Evolutionary conservation across 495 filamentous ascomycete species (phyloP), one percentile per base, ranked within the genome.

Genomic region (Pseudomonodictys pantanalensis): DNA sequence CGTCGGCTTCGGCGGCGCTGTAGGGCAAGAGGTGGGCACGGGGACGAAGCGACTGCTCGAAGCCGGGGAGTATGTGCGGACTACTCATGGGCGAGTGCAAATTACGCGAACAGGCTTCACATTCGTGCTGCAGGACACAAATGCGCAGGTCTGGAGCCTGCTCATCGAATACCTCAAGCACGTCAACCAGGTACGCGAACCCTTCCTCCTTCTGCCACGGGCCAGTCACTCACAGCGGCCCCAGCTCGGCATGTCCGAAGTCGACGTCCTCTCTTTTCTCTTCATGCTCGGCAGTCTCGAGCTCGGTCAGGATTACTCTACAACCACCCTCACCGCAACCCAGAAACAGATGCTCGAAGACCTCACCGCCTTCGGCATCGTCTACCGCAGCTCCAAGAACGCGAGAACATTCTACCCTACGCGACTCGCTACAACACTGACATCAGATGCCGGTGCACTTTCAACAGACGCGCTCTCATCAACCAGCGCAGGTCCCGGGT

Each of bases 201-300:
- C 10, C 10, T 38, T 20, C 24, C 18, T 1, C 26, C 26, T 42
- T 18, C 38, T 33, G 8, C 8, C 28, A 4, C 15, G 1, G 18
- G 8, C 12, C 41, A n/a, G 11, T 45, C 46, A 49, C 51, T 20
- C 1, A 45, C 11, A 30, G 3, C 11, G n/a, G 30, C 1, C 6
- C 17, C 56, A 79, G 69, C 81, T 91, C 39, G 79, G 81, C 20
- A 89, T 95, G 83, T 89, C 95, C 55, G 84, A 83, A 56, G 89
- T 96, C 48, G 95, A 97, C 65, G 88, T 97, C 66, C 86, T 98
- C 32, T 90, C 89, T 18, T 98, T 98, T 68, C 80, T 98, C 64
- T 96, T 98, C 74, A 87, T 95, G 73, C 85, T 98, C n/a, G 92
- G 91, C 33, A 90, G 86, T 55, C 81, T 97, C 41, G 91, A 96